phyloP scores from a whole-genome alignment of 2,329 filamentous ascomycete species.

The Hymenotorrendiella dingleyae region DNA sequence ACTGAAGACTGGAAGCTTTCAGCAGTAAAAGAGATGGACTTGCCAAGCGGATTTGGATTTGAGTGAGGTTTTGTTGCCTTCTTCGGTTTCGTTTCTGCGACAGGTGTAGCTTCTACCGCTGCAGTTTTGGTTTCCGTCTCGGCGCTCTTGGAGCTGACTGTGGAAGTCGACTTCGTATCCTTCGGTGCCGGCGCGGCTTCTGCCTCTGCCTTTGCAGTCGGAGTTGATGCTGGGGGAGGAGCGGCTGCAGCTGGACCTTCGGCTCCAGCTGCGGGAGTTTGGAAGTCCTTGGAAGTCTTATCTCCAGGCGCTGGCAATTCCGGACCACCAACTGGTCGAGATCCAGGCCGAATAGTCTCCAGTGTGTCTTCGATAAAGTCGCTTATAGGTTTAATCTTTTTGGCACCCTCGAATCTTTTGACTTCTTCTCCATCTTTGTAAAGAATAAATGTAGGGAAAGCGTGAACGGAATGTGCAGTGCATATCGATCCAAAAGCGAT shows the following conservation, averaged over 20 bases:
- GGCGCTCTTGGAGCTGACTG: constrained; percentile 4
- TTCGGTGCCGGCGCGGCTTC: too few species aligned
- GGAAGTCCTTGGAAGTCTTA: constrained; percentile 30
- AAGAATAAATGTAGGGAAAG: constrained; percentile 72
- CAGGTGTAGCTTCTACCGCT: constrained; percentile 28
- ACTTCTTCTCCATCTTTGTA: constrained; percentile 71
- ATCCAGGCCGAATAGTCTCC: constrained; percentile 74
- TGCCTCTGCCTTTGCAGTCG: constrained; percentile 10
- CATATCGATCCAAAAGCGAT: constrained; percentile 77
- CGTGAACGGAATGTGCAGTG: constrained; percentile 55
- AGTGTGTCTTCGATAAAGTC: constrained; percentile 69
- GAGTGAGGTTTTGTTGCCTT: constrained; percentile 47
- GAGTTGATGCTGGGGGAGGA: constrained; percentile 8
- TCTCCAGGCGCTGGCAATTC: constrained; percentile 68
- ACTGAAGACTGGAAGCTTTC: constrained; percentile 84
- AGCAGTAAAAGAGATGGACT: constrained; percentile 68
- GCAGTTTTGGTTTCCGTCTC: constrained; percentile 6
- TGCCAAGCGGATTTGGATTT: constrained; percentile 68
- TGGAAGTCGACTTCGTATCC: constrained; percentile 15
- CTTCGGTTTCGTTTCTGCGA: constrained; percentile 36
- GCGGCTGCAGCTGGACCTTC: too few species aligned
- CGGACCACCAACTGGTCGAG: constrained; percentile 51
- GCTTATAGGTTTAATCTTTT: constrained; percentile 61
- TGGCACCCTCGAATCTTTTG: constrained; percentile 59
- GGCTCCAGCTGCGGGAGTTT: constrained; percentile 14